These are phyloP conservation scores for Pythium scleroteichum DNA, from an alignment of 352 stramenopile genomes.

Conservation along the genomic window DNA sequence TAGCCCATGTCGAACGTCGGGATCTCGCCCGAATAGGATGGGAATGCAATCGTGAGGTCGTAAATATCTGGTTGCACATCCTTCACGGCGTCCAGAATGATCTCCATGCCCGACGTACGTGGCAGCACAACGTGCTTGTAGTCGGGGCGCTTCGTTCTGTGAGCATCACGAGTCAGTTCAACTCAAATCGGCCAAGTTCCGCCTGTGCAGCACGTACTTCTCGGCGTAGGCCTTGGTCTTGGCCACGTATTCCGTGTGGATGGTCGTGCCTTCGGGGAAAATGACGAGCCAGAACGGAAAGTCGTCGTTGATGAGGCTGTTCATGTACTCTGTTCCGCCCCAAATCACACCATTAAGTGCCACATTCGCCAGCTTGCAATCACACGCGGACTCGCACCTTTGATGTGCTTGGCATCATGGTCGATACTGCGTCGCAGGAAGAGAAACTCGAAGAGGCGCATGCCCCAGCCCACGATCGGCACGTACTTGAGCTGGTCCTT, in stretches of 20 bases:
- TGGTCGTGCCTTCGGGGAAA: conserved; percentile 91
- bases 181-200: no score
- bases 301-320: conserved; percentile 72
- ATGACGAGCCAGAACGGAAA: conserved; percentile 90
- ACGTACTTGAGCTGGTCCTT: conserved; percentile 91
- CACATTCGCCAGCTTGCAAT: background rate
- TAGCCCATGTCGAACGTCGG: conserved; percentile 91
- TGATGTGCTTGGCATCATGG: conserved; percentile 66
- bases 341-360: background rate
- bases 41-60: conserved; percentile 91
- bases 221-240: conserved; percentile 92
- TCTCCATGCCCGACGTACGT: conserved; percentile 90
- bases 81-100: conserved; percentile 87
- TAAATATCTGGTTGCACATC: conserved; percentile 91
- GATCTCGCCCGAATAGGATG: conserved; percentile 81
- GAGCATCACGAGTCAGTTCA: no score
- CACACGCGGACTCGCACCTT: conserved; percentile 26
- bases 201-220: conserved; percentile 40
- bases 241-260: conserved; percentile 82
- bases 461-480: conserved; percentile 88
- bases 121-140: conserved; percentile 92
- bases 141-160: conserved; percentile 68
- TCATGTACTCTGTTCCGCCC: conserved; percentile 55
- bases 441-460: conserved; percentile 90
- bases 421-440: conserved; percentile 87